Percentiles rank a stretch among this genome's conserved stretches.
These are phyloP conservation scores for Vitis hybrid DNA, from an alignment of 177 flowering plant genomes.

Conservation along the genomic window DNA sequence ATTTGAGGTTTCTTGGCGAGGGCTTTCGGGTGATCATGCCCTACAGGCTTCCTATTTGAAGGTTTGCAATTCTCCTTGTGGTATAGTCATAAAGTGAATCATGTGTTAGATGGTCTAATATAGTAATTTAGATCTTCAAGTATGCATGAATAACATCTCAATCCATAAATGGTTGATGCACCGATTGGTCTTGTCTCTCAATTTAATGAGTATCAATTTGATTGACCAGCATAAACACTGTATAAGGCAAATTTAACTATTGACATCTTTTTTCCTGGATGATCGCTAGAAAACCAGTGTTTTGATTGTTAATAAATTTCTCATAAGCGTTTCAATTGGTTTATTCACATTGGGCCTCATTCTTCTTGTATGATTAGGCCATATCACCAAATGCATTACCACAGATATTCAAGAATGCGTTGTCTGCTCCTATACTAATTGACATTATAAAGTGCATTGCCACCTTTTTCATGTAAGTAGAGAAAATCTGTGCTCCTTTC, in stretches of 20 bases:
- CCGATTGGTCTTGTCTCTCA: too few species aligned
- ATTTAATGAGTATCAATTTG: neutral
- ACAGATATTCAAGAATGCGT: conserved; percentile 72
- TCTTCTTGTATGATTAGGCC: conserved; percentile 39
- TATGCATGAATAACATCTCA: neutral
- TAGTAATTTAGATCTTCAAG: neutral
- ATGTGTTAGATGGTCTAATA: neutral
- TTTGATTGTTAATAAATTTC: neutral
- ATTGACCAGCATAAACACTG: neutral
- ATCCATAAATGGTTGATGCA: neutral
- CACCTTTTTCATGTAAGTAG: conserved; percentile 71
- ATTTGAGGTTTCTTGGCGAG: conserved; percentile 90
- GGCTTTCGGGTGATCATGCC: conserved; percentile 64
- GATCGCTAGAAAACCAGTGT: neutral
- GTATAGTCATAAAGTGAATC: neutral
- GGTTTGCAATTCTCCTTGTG: conserved; percentile 38
- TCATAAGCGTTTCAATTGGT: neutral
- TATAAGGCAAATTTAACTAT: neutral
- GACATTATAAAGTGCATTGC: conserved; percentile 78
- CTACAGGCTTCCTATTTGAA: conserved; percentile 71
- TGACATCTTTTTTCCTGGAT: neutral
- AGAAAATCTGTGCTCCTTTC: neutral
- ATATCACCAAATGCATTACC: conserved; percentile 65
- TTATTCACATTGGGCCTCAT: neutral
- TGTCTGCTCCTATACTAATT: conserved; percentile 76